phyloP scores from a whole-genome alignment of 2,329 filamentous ascomycete genomes.

The Peltaster fructicola region DNA sequence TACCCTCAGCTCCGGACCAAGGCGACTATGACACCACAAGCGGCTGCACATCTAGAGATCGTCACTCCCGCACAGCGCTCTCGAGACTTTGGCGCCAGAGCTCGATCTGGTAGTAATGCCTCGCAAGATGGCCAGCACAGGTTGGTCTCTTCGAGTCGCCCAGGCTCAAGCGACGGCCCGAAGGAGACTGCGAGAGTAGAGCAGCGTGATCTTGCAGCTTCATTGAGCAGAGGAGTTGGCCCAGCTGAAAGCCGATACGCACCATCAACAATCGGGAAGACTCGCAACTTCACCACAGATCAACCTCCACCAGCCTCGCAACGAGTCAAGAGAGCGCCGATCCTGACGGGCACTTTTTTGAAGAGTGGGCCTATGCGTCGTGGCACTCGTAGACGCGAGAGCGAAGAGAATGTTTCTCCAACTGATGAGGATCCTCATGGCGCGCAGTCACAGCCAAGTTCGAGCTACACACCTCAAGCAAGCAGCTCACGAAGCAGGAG shows the following conservation, averaged over 20 bases:
- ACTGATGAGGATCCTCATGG: slow-evolving; percentile 16
- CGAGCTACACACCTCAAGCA: slow-evolving; percentile 13
- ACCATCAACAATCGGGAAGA: slow-evolving; percentile 30
- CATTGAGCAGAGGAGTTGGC: slow-evolving; percentile 36
- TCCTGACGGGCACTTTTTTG: slow-evolving; percentile 58
- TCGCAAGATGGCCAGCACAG: slow-evolving; percentile 17
- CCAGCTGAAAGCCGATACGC: too few species aligned
- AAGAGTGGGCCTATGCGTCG: slow-evolving; percentile 58
- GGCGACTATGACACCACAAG: slow-evolving; percentile 17
- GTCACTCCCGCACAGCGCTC: slow-evolving; percentile 21
- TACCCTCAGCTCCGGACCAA: slow-evolving; percentile 14
- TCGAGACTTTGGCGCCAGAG: slow-evolving; percentile 13
- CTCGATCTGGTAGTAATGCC: slow-evolving; percentile 17
- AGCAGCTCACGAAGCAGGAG: slow-evolving; percentile 13
- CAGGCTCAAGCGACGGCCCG: slow-evolving; percentile 13
- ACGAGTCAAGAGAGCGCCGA: slow-evolving; percentile 59
- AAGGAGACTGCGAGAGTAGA: too few species aligned
- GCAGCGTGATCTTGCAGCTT: slow-evolving; percentile 20
- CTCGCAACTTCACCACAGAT: slow-evolving; percentile 36
- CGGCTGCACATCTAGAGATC: slow-evolving; percentile 11
- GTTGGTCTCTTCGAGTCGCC: slow-evolving; percentile 12
- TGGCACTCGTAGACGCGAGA: slow-evolving; percentile 43
- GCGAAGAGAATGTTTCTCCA: slow-evolving; percentile 27
- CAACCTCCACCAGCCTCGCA: slow-evolving; percentile 56
- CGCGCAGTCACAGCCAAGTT: slow-evolving; percentile 14